Evolutionary conservation across 805 yeast genomes (phyloP).

Genomic region (Zygotorulaspora florentina): DNA sequence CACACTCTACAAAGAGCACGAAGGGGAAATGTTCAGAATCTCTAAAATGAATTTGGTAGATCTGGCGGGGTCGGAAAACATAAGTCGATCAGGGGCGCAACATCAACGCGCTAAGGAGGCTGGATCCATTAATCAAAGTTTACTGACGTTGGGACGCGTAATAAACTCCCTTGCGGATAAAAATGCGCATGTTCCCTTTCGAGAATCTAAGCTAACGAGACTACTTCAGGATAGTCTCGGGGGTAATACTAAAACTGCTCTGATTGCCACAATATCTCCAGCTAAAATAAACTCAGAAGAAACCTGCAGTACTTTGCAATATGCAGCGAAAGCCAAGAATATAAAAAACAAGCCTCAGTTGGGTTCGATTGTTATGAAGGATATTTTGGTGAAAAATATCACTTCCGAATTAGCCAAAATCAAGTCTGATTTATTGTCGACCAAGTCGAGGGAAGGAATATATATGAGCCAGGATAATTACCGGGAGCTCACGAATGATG

Average conservation of each 20-base stretch:
- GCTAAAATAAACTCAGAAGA: slow-evolving; percentile 75
- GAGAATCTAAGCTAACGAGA: slow-evolving; percentile 76
- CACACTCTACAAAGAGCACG: slow-evolving; percentile 49
- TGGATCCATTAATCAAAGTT: slow-evolving; percentile 85
- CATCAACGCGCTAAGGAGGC: slow-evolving; percentile 89
- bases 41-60: slow-evolving; percentile 87
- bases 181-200: slow-evolving; percentile 71
- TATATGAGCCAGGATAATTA: slow-evolving; percentile 59
- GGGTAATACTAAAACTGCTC: slow-evolving; percentile 80
- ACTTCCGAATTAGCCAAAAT: slow-evolving; percentile 46
- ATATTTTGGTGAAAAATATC: slow-evolving; percentile 43
- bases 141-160: slow-evolving; percentile 83
- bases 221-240: slow-evolving; percentile 79
- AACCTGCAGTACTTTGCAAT: slow-evolving; percentile 78
- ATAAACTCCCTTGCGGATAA: slow-evolving; percentile 68
- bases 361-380: slow-evolving; percentile 55
- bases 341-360: slow-evolving; percentile 70
- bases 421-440: slow-evolving; percentile 57
- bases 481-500: slow-evolving; percentile 45
- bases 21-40: slow-evolving; percentile 44
- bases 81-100: slow-evolving; percentile 80
- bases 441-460: slow-evolving; percentile 61
- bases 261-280: slow-evolving; percentile 85
- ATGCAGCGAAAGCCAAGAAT: slow-evolving; percentile 81
- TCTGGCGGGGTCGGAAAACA: slow-evolving; percentile 92